Evolutionary conservation across 2,329 filamentous ascomycete species (phyloP).

Genomic region (Parastagonospora avenae): DNA sequence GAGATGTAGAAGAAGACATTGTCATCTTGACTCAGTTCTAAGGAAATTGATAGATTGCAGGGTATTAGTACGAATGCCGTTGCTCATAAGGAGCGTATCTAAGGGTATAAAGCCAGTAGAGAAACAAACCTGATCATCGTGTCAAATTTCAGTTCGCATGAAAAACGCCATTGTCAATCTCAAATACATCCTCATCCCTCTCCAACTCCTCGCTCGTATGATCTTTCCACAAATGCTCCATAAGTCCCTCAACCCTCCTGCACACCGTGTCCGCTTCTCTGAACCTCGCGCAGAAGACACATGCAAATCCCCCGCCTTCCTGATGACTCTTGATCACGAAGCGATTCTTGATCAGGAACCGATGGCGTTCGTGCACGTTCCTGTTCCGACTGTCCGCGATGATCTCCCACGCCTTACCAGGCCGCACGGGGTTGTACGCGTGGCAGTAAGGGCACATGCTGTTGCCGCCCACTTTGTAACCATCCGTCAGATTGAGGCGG

Average conservation of each 20-base stretch:
- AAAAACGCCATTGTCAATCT: constrained; percentile 6
- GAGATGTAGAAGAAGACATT: constrained; percentile 9
- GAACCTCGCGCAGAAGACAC: constrained; percentile 33
- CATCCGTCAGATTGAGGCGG: constrained; percentile 26
- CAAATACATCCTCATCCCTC: constrained; percentile 33
- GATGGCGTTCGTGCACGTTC: constrained; percentile 9
- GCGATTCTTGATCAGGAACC: constrained; percentile 33
- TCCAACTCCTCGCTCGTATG: constrained; percentile 35
- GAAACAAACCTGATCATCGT: neutral
- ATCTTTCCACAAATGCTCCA: constrained; percentile 43
- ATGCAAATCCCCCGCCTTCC: constrained; percentile 35
- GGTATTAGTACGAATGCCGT: neutral
- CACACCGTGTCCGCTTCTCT: constrained; percentile 36
- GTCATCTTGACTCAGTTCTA: constrained; percentile 21
- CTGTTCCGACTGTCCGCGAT: constrained; percentile 14
- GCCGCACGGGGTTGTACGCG: constrained; percentile 21
- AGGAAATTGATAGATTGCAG: neutral
- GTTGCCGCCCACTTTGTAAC: constrained; percentile 28
- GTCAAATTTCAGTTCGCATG: neutral
- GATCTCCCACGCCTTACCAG: constrained; percentile 39
- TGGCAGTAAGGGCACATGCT: constrained; percentile 37
- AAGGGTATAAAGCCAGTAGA: neutral
- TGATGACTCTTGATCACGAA: constrained; percentile 43
- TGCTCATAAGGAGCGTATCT: neutral
- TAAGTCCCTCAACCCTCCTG: constrained; percentile 24